A percentile compares a stretch with the other conserved stretches of the same genome.
phyloP scores from a whole-genome alignment of 2,329 filamentous ascomycete genomes.

The Sclerotinia subarctica region DNA sequence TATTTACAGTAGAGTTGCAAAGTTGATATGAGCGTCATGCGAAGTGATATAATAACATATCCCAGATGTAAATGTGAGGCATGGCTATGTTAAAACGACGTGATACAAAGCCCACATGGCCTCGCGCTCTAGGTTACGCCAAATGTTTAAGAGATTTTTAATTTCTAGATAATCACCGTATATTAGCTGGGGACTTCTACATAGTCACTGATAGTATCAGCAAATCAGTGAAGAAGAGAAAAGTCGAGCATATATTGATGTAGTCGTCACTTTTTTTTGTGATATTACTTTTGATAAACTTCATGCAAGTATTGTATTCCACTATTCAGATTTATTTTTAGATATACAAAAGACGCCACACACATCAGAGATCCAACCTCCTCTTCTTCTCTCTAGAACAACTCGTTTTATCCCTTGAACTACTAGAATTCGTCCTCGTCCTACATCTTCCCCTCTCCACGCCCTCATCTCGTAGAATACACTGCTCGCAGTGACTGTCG shows the following conservation, averaged over 20 bases:
- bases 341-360: neutral
- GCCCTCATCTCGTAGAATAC: neutral
- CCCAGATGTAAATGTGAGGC: neutral
- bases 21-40: neutral
- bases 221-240: too few relatives aligned
- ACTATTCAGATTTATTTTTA: neutral
- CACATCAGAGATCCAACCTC: constrained; percentile 1
- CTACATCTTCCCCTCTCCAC: constrained; percentile 13
- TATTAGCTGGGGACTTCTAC: neutral
- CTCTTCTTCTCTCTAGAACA: constrained; percentile 7
- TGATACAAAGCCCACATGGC: neutral
- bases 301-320: neutral
- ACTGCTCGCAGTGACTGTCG: neutral
- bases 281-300: neutral
- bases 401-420: constrained; percentile 6
- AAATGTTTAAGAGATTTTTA: neutral
- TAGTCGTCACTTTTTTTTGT: too few relatives aligned
- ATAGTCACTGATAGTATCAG: neutral
- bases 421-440: constrained; percentile 12
- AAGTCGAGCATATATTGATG: neutral
- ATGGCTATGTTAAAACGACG: neutral
- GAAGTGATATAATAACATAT: neutral
- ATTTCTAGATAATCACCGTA: neutral
- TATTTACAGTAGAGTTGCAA: neutral
- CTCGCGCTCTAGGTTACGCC: neutral